Percentiles rank a stretch among this genome's conserved stretches.
These are phyloP conservation scores for Saccharomyces hybrid DNA, from an alignment of 1,139 yeast species.

Conservation along the genomic window DNA sequence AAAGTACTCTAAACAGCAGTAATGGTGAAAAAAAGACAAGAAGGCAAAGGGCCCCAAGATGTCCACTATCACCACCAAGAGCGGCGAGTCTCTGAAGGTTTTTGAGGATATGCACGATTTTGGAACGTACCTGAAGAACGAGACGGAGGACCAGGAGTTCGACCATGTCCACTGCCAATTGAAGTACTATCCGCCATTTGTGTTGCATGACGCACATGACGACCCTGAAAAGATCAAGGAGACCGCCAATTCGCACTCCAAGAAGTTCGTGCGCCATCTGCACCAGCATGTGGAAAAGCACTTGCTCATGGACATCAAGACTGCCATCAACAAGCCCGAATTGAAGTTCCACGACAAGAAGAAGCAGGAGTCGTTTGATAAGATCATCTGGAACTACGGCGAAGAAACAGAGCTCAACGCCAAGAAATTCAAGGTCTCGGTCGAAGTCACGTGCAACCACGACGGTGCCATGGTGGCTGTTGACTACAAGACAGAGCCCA, in stretches of 20 bases:
- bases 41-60: conserved; percentile 28
- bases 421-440: conserved; percentile 46
- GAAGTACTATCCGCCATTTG: conserved; percentile 65
- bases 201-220: conserved; percentile 57
- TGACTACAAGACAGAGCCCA: conserved; percentile 42
- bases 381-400: conserved; percentile 46
- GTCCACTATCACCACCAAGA: conserved; percentile 22
- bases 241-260: conserved; percentile 61
- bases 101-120: conserved; percentile 60
- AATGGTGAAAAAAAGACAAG: conserved; percentile 19
- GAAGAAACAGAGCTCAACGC: conserved; percentile 43
- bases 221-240: conserved; percentile 67
- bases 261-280: conserved; percentile 64
- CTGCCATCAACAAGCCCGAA: conserved; percentile 48
- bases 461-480: conserved; percentile 56
- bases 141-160: conserved; percentile 71
- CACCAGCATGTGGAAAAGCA: conserved; percentile 71
- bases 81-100: conserved; percentile 29
- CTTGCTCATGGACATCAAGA: conserved; percentile 56
- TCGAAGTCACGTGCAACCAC: conserved; percentile 51
- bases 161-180: conserved; percentile 61
- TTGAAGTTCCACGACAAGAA: conserved; percentile 47
- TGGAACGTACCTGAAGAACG: conserved; percentile 59
- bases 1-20: background rate
- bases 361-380: conserved; percentile 40